These are phyloP conservation scores for Gynochthodes officinalis DNA, from an alignment of 257 asterid species.

Conservation along the genomic window DNA sequence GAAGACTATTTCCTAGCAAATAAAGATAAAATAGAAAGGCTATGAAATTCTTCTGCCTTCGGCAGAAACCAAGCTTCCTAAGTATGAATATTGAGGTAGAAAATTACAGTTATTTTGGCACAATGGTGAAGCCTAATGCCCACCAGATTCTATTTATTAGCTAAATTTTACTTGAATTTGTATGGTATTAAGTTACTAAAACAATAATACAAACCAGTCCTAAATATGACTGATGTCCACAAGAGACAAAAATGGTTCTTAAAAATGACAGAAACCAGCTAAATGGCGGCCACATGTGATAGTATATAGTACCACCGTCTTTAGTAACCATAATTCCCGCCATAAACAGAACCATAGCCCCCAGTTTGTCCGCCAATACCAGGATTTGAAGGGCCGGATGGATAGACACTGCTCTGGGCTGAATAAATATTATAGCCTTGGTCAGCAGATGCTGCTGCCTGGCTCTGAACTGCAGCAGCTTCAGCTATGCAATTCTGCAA, in stretches of 20 bases:
- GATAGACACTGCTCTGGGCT: conserved; percentile 43
- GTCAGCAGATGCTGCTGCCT: conserved; percentile 48
- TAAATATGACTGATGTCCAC: neutral
- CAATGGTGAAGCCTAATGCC: neutral
- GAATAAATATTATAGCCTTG: conserved; percentile 61
- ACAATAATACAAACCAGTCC: neutral
- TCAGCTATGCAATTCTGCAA: conserved; percentile 86
- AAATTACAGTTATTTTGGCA: neutral
- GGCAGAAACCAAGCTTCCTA: too few species aligned
- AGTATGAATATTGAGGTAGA: too few species aligned
- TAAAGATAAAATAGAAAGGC: too few species aligned
- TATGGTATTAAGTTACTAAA: neutral
- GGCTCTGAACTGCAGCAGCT: conserved; percentile 64
- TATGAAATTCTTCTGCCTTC: too few species aligned
- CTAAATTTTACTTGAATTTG: neutral
- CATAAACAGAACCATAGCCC: conserved; percentile 69
- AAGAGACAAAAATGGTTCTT: neutral
- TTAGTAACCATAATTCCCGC: conserved; percentile 74
- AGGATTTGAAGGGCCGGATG: conserved; percentile 58
- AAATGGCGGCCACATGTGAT: neutral
- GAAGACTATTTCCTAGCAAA: too few species aligned
- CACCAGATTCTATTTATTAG: neutral
- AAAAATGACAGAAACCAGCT: conserved; percentile 7
- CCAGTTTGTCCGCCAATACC: conserved; percentile 56
- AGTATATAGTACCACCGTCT: conserved; percentile 8